phyloP scores from a whole-genome alignment of 768 basidiomycete species.

The Lactarius tabidus region DNA sequence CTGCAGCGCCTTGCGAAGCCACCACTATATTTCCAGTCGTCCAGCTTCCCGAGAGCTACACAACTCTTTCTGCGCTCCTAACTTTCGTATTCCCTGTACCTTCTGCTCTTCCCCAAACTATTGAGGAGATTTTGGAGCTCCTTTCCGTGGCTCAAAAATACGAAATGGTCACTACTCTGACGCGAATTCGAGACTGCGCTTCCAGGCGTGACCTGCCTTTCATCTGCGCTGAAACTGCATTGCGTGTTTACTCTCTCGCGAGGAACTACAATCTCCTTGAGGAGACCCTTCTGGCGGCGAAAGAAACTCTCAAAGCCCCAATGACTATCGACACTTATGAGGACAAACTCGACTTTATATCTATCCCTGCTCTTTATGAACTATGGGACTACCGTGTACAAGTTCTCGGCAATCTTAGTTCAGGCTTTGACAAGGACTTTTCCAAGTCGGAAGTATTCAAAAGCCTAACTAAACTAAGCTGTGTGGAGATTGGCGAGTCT shows the following conservation, averaged over 20 bases:
- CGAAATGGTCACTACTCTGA: not conserved
- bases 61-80: not conserved
- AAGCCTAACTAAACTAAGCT: not conserved
- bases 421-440: not conserved
- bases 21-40: too few relatives aligned
- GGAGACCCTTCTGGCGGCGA: not conserved
- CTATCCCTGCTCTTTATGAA: not conserved
- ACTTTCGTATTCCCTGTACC: not conserved
- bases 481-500: not conserved
- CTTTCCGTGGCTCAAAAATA: slow-evolving; percentile 11
- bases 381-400: not conserved
- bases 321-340: not conserved
- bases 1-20: too few relatives aligned
- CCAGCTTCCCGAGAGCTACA: not conserved
- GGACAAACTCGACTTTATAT: not conserved
- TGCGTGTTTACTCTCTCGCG: not conserved
- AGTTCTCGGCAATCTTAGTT: not conserved
- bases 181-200: not conserved
- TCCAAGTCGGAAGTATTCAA: not conserved
- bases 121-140: slow-evolving; percentile 4
- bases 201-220: too few relatives aligned
- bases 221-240: not conserved
- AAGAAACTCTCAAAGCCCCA: not conserved
- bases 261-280: not conserved
- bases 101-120: not conserved